Percentiles rank a stretch among this genome's conserved stretches.
phyloP scores from a whole-genome alignment of 139 green algal species.

The Volvox africanus region DNA sequence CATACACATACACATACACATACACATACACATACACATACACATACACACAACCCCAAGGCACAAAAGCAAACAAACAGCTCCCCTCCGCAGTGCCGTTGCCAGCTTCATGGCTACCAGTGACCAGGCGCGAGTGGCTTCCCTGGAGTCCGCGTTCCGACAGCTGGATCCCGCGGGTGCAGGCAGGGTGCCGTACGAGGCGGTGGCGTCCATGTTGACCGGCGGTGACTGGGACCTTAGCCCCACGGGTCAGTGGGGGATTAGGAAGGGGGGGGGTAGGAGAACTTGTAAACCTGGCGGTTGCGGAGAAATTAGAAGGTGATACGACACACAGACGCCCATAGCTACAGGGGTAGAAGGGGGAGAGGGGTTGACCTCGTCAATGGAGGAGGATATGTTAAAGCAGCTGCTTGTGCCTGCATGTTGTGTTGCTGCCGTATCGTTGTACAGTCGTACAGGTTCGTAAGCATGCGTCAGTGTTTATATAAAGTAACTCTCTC shows the following conservation, averaged over 20 bases:
- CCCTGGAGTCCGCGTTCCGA: slow-evolving; percentile 60
- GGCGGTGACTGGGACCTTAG: slow-evolving; percentile 72
- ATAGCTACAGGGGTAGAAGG: too few species aligned
- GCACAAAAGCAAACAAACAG: too few species aligned
- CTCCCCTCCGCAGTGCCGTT: slow-evolving; percentile 45
- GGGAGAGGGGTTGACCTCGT: too few species aligned
- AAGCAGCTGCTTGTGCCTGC: too few species aligned
- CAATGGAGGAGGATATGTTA: too few species aligned
- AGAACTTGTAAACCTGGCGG: too few species aligned
- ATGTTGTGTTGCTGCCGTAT: too few species aligned
- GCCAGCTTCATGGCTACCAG: slow-evolving; percentile 39
- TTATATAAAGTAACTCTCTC: too few species aligned
- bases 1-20: background rate
- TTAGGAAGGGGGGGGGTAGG: background rate
- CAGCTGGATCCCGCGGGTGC: slow-evolving; percentile 53
- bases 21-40: background rate
- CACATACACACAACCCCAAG: background rate
- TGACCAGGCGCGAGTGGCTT: slow-evolving; percentile 11
- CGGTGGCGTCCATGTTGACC: slow-evolving; percentile 56
- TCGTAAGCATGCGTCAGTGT: too few species aligned
- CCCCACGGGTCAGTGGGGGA: slow-evolving; percentile 10
- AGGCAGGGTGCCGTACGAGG: slow-evolving; percentile 55
- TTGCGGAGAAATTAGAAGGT: too few species aligned
- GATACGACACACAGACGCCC: too few species aligned
- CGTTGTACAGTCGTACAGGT: too few species aligned